Base-by-base conservation (phyloP, 768 basidiomycete genomes). In the Leucocoprinus leucothites region DNA sequence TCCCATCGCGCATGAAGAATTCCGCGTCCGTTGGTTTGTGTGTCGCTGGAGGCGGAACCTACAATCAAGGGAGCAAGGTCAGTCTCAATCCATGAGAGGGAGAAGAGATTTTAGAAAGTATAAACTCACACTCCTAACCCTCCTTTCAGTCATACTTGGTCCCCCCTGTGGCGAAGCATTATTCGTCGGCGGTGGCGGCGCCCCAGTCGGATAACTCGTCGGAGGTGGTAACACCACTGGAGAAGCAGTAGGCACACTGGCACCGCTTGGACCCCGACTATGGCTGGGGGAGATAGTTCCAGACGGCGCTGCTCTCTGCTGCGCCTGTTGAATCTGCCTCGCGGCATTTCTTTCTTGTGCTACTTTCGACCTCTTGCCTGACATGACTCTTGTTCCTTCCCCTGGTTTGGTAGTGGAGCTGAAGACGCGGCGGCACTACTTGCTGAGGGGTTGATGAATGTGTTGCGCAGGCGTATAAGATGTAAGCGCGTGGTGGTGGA, bases 11-110 rank as follows among this genome's bases (percentile, higher is more conserved):
- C 53, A 77, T 61, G 68, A 81, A 94, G 70, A 94, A 85, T 60
- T 94, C 82, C 41, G 81, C 84, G 58, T 92, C 87, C 1, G 82
- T 81, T 0, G 91, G 91, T 45, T 70, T 80, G 62, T 75, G 69
- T 58, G 77, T 72, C 1, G 77, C 84, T 36, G 91, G 92, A 47
- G 78, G 80, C 61, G 85, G 77, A 16, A 94, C 89, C 89, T 91
- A 8, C 5, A 22, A 6, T 5, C 13, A 47, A 13, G 11, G 36
- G n/a, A n/a, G n/a, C n/a, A n/a, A 18, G 4, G 16, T 38, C 36
- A 13, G 19, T 22, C 1, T 25, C n/a, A 48, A 8, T 34, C 9
- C 14, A 9, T 31, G 22, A 9, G 5, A 19, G 9, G 16, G 6
- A 25, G 25, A 21, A 40, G n/a, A n/a, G n/a, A n/a, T n/a, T n/a